These are phyloP conservation scores for Salvia miltiorrhiza DNA, from an alignment of 257 asterid genomes.

Conservation along the genomic window DNA sequence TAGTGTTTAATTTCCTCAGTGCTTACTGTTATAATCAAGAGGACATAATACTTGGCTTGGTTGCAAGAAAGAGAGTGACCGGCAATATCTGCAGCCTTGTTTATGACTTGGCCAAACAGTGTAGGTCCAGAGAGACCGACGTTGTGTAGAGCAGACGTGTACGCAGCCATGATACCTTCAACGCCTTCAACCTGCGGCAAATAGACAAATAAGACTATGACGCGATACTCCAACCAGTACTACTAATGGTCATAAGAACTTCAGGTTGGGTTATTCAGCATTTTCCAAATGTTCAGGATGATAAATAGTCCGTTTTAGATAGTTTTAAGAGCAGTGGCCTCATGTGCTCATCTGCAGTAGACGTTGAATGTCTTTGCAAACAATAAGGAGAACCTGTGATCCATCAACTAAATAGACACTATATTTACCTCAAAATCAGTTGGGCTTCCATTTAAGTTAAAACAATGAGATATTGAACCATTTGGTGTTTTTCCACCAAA, in stretches of 20 bases:
- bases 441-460: slow-evolving; percentile 65
- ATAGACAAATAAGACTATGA: not conserved
- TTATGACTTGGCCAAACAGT: slow-evolving; percentile 70
- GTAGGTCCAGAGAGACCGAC: slow-evolving; percentile 74
- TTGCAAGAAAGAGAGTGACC: slow-evolving; percentile 41
- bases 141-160: slow-evolving; percentile 58
- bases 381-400: not conserved
- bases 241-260: no score
- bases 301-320: not conserved
- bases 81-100: slow-evolving; percentile 72
- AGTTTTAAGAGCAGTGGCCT: not conserved
- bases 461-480: slow-evolving; percentile 65
- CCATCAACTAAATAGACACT: not conserved
- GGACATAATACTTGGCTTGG: slow-evolving; percentile 57
- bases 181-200: slow-evolving; percentile 61
- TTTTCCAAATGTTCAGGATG: not conserved
- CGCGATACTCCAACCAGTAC: no score
- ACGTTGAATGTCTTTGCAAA: not conserved
- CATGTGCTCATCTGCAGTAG: not conserved
- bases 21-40: slow-evolving; percentile 68
- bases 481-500: slow-evolving; percentile 56
- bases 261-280: no score
- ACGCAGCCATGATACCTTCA: slow-evolving; percentile 75
- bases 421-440: slow-evolving; percentile 48
- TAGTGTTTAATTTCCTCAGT: not conserved